A percentile compares a stretch with the other conserved stretches of the same genome.
Evolutionary conservation across 306 rosid genomes (phyloP).

Genomic region (Prunus dulcis): DNA sequence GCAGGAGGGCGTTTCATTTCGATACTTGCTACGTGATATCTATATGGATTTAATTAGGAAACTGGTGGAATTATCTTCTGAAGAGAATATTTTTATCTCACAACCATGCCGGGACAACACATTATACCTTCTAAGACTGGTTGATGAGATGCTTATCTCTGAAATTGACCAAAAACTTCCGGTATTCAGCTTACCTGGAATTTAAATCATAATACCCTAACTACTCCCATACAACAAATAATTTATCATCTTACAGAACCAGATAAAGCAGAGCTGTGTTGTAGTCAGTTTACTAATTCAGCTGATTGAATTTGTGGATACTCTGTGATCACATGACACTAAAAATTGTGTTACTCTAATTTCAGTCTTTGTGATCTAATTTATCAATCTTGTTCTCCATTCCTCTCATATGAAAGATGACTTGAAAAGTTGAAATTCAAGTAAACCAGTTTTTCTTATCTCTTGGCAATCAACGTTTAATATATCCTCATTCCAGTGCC

Average conservation of each 20-base stretch:
- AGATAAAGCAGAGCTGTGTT: background rate
- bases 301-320: background rate
- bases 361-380: background rate
- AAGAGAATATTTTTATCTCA: conserved; percentile 63
- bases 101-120: conserved; percentile 98
- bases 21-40: conserved; percentile 67
- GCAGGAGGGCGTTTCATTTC: conserved; percentile 56
- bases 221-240: background rate
- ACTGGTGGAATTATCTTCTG: conserved; percentile 69
- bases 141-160: conserved; percentile 83
- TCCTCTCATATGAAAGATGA: background rate
- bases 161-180: conserved; percentile 77
- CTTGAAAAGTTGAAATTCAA: background rate
- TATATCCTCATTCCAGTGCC: background rate
- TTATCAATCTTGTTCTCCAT: background rate
- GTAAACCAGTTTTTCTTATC: background rate
- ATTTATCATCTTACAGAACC: background rate
- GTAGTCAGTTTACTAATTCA: background rate
- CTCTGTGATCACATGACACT: background rate
- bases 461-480: background rate
- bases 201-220: conserved; percentile 5
- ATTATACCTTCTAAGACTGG: conserved; percentile 71
- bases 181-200: conserved; percentile 50
- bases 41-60: conserved; percentile 72
- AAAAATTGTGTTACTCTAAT: background rate